A percentile compares a stretch with the other conserved stretches of the same genome.
Evolutionary conservation across 2,329 filamentous ascomycete species (phyloP).

Genomic region (Fusarium decemcellulare): DNA sequence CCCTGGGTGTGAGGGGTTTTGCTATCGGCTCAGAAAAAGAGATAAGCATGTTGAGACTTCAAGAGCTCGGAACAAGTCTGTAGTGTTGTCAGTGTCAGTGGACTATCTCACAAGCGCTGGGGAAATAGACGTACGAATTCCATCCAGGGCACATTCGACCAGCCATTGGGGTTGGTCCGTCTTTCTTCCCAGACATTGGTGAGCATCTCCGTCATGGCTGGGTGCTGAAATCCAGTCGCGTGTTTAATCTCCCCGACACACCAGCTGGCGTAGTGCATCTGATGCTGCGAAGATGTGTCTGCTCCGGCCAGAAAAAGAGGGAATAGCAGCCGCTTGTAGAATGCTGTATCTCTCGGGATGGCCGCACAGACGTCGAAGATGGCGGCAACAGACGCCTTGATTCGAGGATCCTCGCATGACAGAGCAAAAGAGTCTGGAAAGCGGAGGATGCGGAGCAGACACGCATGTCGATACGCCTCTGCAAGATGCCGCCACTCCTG

Average conservation of each 20-base stretch:
- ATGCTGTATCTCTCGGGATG: constrained; percentile 38
- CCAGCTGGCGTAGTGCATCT: constrained; percentile 45
- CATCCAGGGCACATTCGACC: constrained; percentile 47
- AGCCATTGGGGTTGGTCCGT: constrained; percentile 22
- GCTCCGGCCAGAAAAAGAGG: constrained; percentile 47
- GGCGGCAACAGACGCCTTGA: constrained; percentile 41
- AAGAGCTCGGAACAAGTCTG: constrained; percentile 38
- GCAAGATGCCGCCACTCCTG: constrained; percentile 47
- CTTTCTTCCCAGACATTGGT: constrained; percentile 45
- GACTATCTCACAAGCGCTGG: background rate
- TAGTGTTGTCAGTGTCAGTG: background rate
- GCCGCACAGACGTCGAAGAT: constrained; percentile 45
- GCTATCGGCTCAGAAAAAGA: constrained; percentile 32
- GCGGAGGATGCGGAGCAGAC: constrained; percentile 45
- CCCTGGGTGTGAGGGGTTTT: background rate
- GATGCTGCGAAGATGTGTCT: constrained; percentile 41
- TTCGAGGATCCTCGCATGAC: constrained; percentile 38
- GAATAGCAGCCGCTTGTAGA: constrained; percentile 48
- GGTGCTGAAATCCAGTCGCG: constrained; percentile 44
- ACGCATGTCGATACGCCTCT: constrained; percentile 49
- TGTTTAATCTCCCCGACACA: constrained; percentile 44
- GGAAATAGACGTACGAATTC: constrained; percentile 43
- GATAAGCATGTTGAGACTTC: constrained; percentile 34
- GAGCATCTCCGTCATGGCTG: constrained; percentile 44
- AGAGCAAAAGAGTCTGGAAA: constrained; percentile 46